Percentiles rank a stretch among this genome's conserved stretches.
Conservation (phyloP, 805 yeast species). For the Starmerella sp. region DNA sequence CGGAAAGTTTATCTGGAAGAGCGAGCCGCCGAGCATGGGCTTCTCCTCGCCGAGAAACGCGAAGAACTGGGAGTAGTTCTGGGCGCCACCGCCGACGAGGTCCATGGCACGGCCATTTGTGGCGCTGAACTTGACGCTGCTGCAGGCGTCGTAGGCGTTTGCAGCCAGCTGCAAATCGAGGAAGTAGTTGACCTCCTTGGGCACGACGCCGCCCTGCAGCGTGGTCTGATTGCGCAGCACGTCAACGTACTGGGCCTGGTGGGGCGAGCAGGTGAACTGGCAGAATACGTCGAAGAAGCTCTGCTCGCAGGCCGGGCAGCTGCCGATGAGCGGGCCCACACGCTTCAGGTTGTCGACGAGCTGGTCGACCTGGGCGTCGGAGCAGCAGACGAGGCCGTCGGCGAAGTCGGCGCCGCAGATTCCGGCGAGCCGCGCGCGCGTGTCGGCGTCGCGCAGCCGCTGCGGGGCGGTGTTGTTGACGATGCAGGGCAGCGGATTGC, state of each 20-base stretch:
- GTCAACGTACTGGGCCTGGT: constrained; percentile 64
- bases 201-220: constrained; percentile 45
- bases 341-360: constrained; percentile 53
- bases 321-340: constrained; percentile 69
- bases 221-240: constrained; percentile 45
- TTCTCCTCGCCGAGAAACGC: constrained; percentile 91
- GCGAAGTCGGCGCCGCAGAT: constrained; percentile 61
- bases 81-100: constrained; percentile 94
- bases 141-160: constrained; percentile 69
- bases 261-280: constrained; percentile 79
- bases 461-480: constrained; percentile 38
- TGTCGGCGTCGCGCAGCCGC: constrained; percentile 36
- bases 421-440: constrained; percentile 35
- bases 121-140: constrained; percentile 79
- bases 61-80: constrained; percentile 55
- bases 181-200: constrained; percentile 56
- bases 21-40: constrained; percentile 89
- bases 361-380: constrained; percentile 42
- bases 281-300: constrained; percentile 76
- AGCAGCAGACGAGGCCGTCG: constrained; percentile 54
- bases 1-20: constrained; percentile 76
- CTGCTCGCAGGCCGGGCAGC: constrained; percentile 86
- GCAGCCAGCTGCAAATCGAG: constrained; percentile 52
- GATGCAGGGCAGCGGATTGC: constrained; percentile 70
- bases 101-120: constrained; percentile 97